Evolutionary conservation across 345 rosid genomes (phyloP).

Genomic region (Raphanus raphanistrum): DNA sequence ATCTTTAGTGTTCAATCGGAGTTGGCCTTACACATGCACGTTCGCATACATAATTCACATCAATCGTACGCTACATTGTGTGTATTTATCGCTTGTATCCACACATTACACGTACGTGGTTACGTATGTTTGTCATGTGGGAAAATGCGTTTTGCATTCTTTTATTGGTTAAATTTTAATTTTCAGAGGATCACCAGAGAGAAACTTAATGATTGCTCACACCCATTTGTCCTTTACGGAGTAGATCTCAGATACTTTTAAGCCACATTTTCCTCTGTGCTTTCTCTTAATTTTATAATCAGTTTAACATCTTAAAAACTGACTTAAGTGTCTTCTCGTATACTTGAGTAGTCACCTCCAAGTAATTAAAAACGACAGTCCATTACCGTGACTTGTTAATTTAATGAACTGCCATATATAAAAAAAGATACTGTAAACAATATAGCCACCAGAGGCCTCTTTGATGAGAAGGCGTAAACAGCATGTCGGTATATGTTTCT

Average conservation of each 20-base stretch:
- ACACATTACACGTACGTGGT: conserved; percentile 27
- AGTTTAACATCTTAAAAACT: background rate
- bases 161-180: background rate
- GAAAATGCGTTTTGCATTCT: conserved; percentile 21
- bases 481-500: background rate
- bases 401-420: background rate
- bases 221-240: conserved; percentile 32
- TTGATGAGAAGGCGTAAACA: background rate
- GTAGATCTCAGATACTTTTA: conserved; percentile 32
- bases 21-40: conserved; percentile 18
- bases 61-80: conserved; percentile 8
- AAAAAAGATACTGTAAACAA: background rate
- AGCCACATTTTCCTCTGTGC: conserved; percentile 26
- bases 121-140: conserved; percentile 37
- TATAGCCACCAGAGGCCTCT: background rate
- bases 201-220: conserved; percentile 36
- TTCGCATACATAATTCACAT: conserved; percentile 10
- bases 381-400: background rate
- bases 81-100: conserved; percentile 8
- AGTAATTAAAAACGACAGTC: background rate
- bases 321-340: conserved; percentile 25
- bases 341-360: conserved; percentile 31
- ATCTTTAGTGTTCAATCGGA: no score
- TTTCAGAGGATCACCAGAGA: conserved; percentile 22
- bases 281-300: conserved; percentile 19